Conservation (phyloP, 73 alveolate species). For the Stentor coeruleus region DNA sequence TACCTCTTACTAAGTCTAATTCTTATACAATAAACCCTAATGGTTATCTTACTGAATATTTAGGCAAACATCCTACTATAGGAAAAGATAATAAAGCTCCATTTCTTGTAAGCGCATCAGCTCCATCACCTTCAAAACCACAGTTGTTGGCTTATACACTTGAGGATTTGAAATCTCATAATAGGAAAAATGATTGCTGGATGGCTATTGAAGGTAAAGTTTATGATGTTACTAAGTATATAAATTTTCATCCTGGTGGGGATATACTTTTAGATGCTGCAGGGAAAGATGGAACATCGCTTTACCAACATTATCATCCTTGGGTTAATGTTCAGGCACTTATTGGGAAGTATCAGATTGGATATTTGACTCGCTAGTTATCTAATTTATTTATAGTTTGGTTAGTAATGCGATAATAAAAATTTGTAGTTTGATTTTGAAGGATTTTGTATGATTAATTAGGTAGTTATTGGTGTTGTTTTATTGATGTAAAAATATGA, state of each 20-base stretch:
- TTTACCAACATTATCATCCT: conserved; percentile 41
- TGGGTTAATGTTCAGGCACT: conserved; percentile 60
- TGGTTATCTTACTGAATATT: not conserved
- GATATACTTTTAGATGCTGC: conserved; percentile 59
- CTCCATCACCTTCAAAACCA: not conserved
- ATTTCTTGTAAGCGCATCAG: not conserved
- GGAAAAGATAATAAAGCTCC: conserved; percentile 1
- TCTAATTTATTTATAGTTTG: not conserved
- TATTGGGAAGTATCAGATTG: conserved; percentile 61
- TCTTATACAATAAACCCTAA: not conserved
- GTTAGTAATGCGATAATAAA: not conserved
- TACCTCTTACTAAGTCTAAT: not conserved
- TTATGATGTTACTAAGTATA: conserved; percentile 30
- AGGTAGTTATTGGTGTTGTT: too few species aligned
- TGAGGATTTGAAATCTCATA: conserved; percentile 25
- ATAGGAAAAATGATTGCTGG: conserved; percentile 36
- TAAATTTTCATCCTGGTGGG: conserved; percentile 55
- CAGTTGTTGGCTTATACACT: not conserved
- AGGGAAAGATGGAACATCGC: conserved; percentile 81
- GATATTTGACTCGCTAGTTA: conserved; percentile 8
- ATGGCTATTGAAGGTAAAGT: conserved; percentile 30
- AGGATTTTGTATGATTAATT: too few species aligned
- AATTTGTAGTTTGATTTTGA: too few species aligned
- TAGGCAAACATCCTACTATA: not conserved
- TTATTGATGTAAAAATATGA: too few species aligned